These are phyloP conservation scores for Globisporangium okanoganense DNA, from an alignment of 352 stramenopile species.

Conservation along the genomic window DNA sequence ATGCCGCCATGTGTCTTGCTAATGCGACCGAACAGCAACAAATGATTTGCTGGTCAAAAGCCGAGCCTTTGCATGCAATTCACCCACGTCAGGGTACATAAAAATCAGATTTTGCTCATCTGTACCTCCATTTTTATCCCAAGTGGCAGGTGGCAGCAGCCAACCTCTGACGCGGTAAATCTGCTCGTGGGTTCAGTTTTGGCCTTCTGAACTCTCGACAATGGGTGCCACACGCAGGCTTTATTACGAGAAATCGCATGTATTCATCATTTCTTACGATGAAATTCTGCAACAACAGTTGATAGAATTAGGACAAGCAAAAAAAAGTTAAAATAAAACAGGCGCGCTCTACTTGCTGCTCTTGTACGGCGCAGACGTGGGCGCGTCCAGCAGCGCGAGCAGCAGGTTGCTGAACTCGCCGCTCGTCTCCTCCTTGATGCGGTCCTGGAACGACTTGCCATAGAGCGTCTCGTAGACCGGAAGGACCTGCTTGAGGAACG, in stretches of 20 bases:
- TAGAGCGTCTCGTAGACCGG: slow-evolving; percentile 55
- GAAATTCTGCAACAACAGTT: too few relatives aligned
- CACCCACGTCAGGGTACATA: neutral
- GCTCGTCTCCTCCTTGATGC: slow-evolving; percentile 45
- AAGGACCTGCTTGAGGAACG: slow-evolving; percentile 48
- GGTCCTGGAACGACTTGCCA: slow-evolving; percentile 53
- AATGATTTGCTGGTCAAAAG: neutral
- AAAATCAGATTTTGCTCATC: neutral
- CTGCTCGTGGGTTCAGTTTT: neutral
- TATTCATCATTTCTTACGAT: too few relatives aligned
- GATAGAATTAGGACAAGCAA: neutral
- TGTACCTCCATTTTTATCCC: neutral
- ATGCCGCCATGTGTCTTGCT: neutral
- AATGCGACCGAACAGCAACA: neutral
- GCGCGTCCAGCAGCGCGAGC: slow-evolving; percentile 46
- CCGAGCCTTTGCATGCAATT: neutral
- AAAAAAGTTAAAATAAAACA: neutral
- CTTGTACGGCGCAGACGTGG: slow-evolving; percentile 13
- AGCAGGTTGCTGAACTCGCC: slow-evolving; percentile 67
- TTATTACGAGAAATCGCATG: too few relatives aligned
- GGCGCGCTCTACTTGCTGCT: neutral
- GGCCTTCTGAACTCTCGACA: neutral
- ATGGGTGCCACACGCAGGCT: neutral
- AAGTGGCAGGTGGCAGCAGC: neutral
- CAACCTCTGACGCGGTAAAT: neutral